Conservation (phyloP, 2,329 filamentous ascomycete species). For the Phialophora macrospora region DNA sequence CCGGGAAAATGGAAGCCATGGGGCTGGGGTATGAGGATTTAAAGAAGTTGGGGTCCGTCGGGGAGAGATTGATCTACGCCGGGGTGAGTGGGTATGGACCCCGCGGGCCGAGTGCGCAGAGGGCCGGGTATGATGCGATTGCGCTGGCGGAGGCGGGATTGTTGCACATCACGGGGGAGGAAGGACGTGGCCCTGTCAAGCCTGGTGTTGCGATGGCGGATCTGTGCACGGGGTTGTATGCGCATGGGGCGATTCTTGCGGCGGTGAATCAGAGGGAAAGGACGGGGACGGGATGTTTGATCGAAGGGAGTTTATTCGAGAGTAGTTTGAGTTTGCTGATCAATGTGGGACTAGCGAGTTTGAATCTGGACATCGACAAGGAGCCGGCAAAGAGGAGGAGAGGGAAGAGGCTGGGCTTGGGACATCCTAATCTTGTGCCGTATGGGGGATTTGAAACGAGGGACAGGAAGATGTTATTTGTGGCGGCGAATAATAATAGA, state of each 20-base stretch:
- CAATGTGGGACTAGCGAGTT: conserved; percentile 36
- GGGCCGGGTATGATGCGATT: conserved; percentile 38
- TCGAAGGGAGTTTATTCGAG: conserved; percentile 37
- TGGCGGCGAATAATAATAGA: conserved; percentile 37
- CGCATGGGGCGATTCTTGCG: conserved; percentile 38
- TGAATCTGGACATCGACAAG: conserved; percentile 35
- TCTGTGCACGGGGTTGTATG: conserved; percentile 36
- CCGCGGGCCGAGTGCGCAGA: conserved; percentile 46
- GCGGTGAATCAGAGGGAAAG: conserved; percentile 32
- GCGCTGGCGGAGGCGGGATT: conserved; percentile 36
- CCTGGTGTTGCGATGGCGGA: conserved; percentile 37
- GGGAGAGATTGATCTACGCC: conserved; percentile 56
- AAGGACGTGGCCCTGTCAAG: conserved; percentile 29
- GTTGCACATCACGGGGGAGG: conserved; percentile 37
- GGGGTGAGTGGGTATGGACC: conserved; percentile 61
- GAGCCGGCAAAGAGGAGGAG: conserved; percentile 29
- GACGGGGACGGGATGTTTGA: conserved; percentile 33
- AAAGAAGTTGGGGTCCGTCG: conserved; percentile 14
- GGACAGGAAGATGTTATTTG: conserved; percentile 35
- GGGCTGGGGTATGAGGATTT: conserved; percentile 52
- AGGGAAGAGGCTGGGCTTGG: conserved; percentile 35
- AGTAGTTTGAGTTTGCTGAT: conserved; percentile 40
- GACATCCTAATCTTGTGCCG: conserved; percentile 36
- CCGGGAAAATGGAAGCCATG: conserved; percentile 52
- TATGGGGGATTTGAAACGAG: conserved; percentile 36